Conservation (phyloP, 306 rosid species). For the Cyclanthera cordifolia region DNA sequence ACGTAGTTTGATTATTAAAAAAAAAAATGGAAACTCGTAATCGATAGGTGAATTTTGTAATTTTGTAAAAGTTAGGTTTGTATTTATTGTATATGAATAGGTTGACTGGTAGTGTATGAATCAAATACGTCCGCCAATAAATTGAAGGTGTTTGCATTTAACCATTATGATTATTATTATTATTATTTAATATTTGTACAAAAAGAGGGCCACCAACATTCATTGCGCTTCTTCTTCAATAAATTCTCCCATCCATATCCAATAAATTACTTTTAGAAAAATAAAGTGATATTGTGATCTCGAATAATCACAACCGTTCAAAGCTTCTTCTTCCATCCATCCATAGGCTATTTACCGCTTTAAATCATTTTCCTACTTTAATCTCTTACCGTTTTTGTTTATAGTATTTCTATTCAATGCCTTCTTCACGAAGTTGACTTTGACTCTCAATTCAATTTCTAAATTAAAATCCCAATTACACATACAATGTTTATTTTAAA, state of each 20-base stretch:
- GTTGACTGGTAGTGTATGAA: background rate
- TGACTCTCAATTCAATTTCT: background rate
- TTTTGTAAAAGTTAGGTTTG: too few relatives aligned
- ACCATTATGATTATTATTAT: background rate
- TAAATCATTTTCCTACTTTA: background rate
- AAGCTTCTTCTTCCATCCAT: background rate
- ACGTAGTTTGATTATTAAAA: too few relatives aligned
- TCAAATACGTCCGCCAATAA: background rate
- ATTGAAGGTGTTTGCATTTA: background rate
- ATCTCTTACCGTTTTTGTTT: background rate
- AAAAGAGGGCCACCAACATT: constrained; percentile 1
- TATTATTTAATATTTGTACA: background rate
- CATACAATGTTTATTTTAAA: background rate
- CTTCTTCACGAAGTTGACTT: background rate
- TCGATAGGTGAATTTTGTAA: too few relatives aligned
- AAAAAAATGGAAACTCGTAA: too few relatives aligned
- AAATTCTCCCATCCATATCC: background rate
- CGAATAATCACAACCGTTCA: constrained; percentile 7
- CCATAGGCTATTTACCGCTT: background rate
- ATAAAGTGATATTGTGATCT: background rate
- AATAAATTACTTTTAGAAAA: background rate
- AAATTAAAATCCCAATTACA: background rate
- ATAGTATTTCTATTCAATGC: background rate
- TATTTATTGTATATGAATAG: background rate
- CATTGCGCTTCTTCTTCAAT: background rate